Evolutionary conservation across 352 stramenopile genomes (phyloP), one percentile per base, ranked within the genome.

Genomic region (Globisporangium orthogonon): DNA sequence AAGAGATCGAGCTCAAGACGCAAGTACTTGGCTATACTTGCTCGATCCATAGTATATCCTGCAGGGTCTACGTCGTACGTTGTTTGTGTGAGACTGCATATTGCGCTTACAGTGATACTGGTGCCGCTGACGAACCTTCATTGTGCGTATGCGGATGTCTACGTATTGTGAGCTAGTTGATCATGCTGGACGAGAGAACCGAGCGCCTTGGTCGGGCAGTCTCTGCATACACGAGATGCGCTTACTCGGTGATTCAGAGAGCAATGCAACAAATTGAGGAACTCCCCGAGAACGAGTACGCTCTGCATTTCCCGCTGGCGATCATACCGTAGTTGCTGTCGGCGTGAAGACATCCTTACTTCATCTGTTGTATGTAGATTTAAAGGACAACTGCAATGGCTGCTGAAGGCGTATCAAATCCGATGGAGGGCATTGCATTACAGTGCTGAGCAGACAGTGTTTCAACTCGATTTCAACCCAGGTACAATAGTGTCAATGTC

Each of bases 351-450:
- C 3, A 6, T 30, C 33, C 3, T 50, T 7, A 33, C 3, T 4
- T 7, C 45, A 7, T 35, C 18, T 3, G 9, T 6, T 18, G 14
- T 40, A 14, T n/a, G 58, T 23, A 87, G 77, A 0, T 56, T 83
- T 40, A 71, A 47, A 35, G 54, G 63, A 2, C 74, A 86, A 35
- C 43, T 83, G 0, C 17, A 28, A 18, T 86, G 76, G 78, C 57
- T 79, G 15, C 33, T 77, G 17, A 51, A 59, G 1, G 65, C 51
- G 9, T 75, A 89, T 43, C 54, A 65, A 11, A 62, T 69, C 35
- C 70, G 76, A n/a, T 89, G 78, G 78, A 67, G 43, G 55, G 67
- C 73, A 1, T 61, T 84, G 11, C 66, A 75, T 50, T 78, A 66
- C 43, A 65, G 66, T 28, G 73, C 66, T 35, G 78, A 89, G 43